Evolutionary conservation across 176 grass and related monocot genomes (phyloP).

Genomic region (Alloteropsis semialata): DNA sequence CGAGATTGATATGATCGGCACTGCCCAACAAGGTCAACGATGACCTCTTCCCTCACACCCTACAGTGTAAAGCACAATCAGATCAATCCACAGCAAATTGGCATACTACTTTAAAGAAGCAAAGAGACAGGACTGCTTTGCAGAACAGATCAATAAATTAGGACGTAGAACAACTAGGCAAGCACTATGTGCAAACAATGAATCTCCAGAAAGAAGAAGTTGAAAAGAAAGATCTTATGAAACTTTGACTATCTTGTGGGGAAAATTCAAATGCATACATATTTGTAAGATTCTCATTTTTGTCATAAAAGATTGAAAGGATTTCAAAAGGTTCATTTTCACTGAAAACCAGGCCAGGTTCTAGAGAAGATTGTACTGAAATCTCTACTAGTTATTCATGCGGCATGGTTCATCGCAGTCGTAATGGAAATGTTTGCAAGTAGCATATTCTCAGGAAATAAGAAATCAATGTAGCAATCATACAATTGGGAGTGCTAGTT

Average conservation of each 20-base stretch:
- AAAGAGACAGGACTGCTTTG: background rate
- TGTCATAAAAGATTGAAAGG: background rate
- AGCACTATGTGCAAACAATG: background rate
- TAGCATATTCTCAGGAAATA: background rate
- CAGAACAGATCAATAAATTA: background rate
- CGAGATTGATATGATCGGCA: constrained; percentile 80
- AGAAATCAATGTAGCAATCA: background rate
- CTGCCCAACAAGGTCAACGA: constrained; percentile 91
- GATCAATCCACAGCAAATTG: constrained; percentile 6
- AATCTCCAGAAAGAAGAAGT: background rate
- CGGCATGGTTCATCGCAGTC: background rate
- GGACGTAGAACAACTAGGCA: background rate
- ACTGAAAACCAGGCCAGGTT: background rate
- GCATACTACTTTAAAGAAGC: constrained; percentile 3
- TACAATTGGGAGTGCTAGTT: background rate
- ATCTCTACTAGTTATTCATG: background rate
- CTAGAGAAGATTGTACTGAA: constrained; percentile 6
- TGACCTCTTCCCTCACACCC: constrained; percentile 86
- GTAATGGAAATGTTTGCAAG: background rate
- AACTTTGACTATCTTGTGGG: no score
- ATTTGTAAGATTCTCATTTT: background rate
- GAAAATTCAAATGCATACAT: no score
- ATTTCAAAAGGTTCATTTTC: background rate
- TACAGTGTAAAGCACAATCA: constrained; percentile 40
- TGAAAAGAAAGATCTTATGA: background rate